Conservation (phyloP, 202 grass and related monocot genomes). For the Digitaria exilis region DNA sequence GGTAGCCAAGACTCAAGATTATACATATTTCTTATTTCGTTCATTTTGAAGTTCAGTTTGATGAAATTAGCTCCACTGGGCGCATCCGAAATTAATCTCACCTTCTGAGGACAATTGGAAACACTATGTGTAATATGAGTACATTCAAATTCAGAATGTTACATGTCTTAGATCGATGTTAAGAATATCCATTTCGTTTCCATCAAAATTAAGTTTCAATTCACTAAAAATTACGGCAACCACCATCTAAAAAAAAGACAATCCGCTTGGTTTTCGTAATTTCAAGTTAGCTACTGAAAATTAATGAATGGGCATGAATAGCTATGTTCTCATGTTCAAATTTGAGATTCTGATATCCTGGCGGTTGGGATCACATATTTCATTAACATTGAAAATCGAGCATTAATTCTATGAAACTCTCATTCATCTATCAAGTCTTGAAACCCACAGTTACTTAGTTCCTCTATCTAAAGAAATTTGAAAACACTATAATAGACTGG, state of each 20-base stretch:
- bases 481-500: neutral
- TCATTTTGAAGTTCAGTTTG: neutral
- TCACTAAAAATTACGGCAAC: neutral
- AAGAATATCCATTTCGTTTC: neutral
- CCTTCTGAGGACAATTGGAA: neutral
- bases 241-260: neutral
- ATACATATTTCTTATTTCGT: neutral
- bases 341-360: neutral
- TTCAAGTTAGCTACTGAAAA: neutral
- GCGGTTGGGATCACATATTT: neutral
- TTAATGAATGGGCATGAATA: neutral
- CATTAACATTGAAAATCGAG: neutral
- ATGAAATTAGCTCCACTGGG: neutral
- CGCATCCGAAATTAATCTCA: neutral
- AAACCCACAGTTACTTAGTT: neutral
- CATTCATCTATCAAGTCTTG: neutral
- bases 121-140: too few species aligned
- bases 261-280: neutral
- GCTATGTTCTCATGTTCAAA: neutral
- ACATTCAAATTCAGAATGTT: neutral
- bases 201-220: neutral
- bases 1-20: neutral
- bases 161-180: neutral
- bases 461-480: neutral
- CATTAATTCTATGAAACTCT: neutral